Percentiles rank a stretch among this genome's conserved stretches.
These are phyloP conservation scores for Blastobotrys niveus DNA, from an alignment of 1,139 yeast genomes.

Conservation along the genomic window DNA sequence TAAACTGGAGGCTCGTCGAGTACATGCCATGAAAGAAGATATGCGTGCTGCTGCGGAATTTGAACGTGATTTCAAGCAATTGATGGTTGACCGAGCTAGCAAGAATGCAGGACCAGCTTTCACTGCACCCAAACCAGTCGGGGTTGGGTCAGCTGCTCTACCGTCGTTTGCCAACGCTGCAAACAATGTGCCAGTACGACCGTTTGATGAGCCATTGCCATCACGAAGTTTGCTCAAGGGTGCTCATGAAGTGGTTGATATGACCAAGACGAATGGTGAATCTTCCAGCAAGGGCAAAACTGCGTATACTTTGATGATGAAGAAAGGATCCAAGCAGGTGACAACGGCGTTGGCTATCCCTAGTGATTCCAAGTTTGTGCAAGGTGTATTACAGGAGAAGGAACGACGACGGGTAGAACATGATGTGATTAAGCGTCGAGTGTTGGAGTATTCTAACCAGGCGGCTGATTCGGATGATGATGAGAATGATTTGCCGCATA, in stretches of 20 bases:
- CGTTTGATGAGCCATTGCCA: constrained; percentile 35
- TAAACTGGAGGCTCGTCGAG: constrained; percentile 15
- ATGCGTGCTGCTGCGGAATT: constrained; percentile 31
- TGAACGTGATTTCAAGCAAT: constrained; percentile 33
- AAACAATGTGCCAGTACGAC: constrained; percentile 11
- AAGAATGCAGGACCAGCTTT: neutral
- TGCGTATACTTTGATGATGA: constrained; percentile 27
- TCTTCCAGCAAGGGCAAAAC: constrained; percentile 13
- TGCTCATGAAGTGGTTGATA: constrained; percentile 10
- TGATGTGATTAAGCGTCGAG: constrained; percentile 27
- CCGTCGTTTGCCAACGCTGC: constrained; percentile 8
- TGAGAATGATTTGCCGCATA: constrained; percentile 7
- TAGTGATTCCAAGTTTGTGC: constrained; percentile 26
- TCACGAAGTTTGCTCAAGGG: constrained; percentile 14
- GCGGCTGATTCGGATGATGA: constrained; percentile 9
- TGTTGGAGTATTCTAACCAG: constrained; percentile 24
- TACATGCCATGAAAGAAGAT: constrained; percentile 22
- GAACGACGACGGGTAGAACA: constrained; percentile 24
- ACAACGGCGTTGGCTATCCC: constrained; percentile 26
- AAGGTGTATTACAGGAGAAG: constrained; percentile 23
- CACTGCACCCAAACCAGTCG: too few species aligned
- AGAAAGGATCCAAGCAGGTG: constrained; percentile 24
- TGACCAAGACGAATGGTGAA: neutral
- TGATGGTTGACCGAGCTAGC: constrained; percentile 32
- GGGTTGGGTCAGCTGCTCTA: too few species aligned